Base-by-base conservation (phyloP, 805 yeast species). In the Pichia cabralensis region DNA sequence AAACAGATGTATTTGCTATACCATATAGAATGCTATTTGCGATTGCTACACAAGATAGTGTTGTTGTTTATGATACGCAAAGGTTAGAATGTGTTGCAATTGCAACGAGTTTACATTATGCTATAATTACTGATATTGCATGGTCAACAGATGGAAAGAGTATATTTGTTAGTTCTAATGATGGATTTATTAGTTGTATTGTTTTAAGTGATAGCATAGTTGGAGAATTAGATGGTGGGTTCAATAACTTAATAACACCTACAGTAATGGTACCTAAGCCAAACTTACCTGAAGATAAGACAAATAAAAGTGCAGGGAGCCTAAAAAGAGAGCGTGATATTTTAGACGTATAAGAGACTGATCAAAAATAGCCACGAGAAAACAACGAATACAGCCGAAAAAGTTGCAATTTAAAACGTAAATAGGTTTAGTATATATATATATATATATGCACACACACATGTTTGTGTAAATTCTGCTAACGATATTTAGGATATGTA, bases 11-110 rank as follows among this genome's bases (percentile, higher is more conserved):
- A 11, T 68, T 84, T 40, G 56, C 62, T 5, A 56, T 88, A 29
- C 80, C 84, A 1, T 86, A 92, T 50, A 71, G 85, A 42, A 71
- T 92, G 74, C 60, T 89, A 1, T 88, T 81, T 60, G 97, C 96
- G 0, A 80, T 92, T 14, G 97, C 96, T 0, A 88, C 96, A 0
- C 86, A 83, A 38, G 95, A 84, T 52, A 70, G 88, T 11, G 80
- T 92, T 10, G 49, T 80, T 8, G 60, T 92, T 2, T 92, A 83
- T 56, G 94, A 85, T 45, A 89, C 97, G 0, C 81, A 77, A 42
- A 64, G 67, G 22, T 48, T 64, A 18, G 56, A 66, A 36, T 94
- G 96, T 3, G 48, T 92, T 16, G 92, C 88, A 5, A 60, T 72
- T 11, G 79, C 80, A 3, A 69, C 82, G 0, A 85, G 85, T 47